Evolutionary conservation across 345 rosid genomes (phyloP), one percentile per base, ranked within the genome.

Genomic region (Brassica juncea): DNA sequence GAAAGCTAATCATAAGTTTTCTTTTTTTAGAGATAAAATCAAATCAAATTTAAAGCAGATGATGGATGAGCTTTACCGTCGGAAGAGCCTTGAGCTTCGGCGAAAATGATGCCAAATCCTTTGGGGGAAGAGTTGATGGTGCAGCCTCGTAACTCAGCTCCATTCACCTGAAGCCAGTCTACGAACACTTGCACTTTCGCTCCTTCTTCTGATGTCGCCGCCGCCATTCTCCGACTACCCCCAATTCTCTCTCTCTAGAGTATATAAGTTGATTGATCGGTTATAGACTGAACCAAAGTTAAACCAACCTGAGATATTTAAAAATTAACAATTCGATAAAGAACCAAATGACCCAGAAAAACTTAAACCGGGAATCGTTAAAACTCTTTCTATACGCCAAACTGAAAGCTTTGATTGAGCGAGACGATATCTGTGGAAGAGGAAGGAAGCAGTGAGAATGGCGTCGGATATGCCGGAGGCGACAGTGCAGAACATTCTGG

Each of bases 51-150:
- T 8, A 4, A 4, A 32, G 35, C 6, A 6, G 39, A 34, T 34
- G 39, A 34, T 34, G 3, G 49, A 2, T 42, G 14, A 39, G 9
- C 47, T 44, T 68, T 84, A 86, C 91, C 96, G 52, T 89, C 84
- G 31, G 86, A 73, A 58, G 83, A 47, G 54, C 6, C 62, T 73
- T 81, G 72, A 52, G 73, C n/a, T 61, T 90, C 81, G 8, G 90
- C 71, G 74, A 89, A 90, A 14, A 92, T 71, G 70, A 92, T 71
- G 70, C 98, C 97, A 47, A 86, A 91, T 11, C 98, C 94, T 89
- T 91, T 92, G 12, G 32, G 79, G 65, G 83, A 80, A 81, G 84
- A 87, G 39, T 80, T 88, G 82, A 92, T 87, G 57, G 80, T 68
- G 85, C 93, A 91, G 67, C 97, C 91, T 75, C 97, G 86, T 44